Evolutionary conservation across 1,139 yeast genomes (phyloP).

Genomic region (Torulaspora pretoriensis): DNA sequence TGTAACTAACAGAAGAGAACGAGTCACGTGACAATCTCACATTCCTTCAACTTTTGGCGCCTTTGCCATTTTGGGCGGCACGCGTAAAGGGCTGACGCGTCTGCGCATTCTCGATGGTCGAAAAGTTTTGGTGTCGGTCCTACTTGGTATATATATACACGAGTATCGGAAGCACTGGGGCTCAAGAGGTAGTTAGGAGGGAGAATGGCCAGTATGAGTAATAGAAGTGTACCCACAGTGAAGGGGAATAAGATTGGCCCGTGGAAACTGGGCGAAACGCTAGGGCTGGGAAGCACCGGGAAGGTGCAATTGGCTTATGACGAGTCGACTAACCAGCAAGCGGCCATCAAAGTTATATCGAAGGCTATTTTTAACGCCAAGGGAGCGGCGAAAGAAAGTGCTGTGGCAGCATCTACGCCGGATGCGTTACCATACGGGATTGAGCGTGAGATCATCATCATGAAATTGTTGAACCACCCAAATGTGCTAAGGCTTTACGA

Average conservation of each 20-base stretch:
- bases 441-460: slow-evolving; percentile 90
- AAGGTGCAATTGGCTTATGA: slow-evolving; percentile 90
- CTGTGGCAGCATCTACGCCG: slow-evolving; percentile 44
- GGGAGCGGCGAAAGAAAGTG: slow-evolving; percentile 21
- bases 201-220: slow-evolving; percentile 15
- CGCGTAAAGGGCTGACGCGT: slow-evolving; percentile 10
- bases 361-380: slow-evolving; percentile 54
- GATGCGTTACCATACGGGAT: slow-evolving; percentile 84
- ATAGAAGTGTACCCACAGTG: slow-evolving; percentile 23
- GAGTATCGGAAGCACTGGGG: not conserved
- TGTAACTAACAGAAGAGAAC: not conserved
- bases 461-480: slow-evolving; percentile 87
- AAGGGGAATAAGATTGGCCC: slow-evolving; percentile 67
- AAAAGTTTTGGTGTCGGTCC: slow-evolving; percentile 7
- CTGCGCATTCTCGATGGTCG: not conserved
- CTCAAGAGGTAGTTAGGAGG: not conserved
- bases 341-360: slow-evolving; percentile 96
- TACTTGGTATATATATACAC: not conserved
- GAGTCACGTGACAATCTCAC: slow-evolving; percentile 2
- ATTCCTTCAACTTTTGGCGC: slow-evolving; percentile 9
- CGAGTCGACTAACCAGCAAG: slow-evolving; percentile 75
- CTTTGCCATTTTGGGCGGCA: slow-evolving; percentile 7
- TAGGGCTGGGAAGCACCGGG: slow-evolving; percentile 95
- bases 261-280: slow-evolving; percentile 91
- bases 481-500: slow-evolving; percentile 95